Evolutionary conservation across 768 basidiomycete genomes (phyloP), one percentile per base, ranked within the genome.

Genomic region (Kwoniella sp.): DNA sequence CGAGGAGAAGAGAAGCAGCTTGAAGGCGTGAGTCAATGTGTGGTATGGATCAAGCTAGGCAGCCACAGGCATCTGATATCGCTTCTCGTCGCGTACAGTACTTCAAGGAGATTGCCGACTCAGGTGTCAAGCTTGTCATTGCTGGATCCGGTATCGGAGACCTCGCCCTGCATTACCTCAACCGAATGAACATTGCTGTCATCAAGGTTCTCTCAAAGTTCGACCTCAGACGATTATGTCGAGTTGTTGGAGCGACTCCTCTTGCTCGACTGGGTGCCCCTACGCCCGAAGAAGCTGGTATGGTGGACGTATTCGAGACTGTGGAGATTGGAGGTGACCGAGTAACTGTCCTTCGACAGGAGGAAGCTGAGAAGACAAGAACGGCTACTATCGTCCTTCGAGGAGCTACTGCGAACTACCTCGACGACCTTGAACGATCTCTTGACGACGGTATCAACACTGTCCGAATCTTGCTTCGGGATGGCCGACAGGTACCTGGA

Each of bases 201-300:
- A 86, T 99, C 81, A 97, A 96, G 80, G 91, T 98, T 27, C 86
- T 95, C 62, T 96, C 92, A 77, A 99, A 99, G 81, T 99, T 99
- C 80, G 95, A 99, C 68, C 87, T 99, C 15, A 89, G 95, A 55
- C 84, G 96, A 1, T 82, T 97, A 15, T 95, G 92, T 81, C 90
- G 94, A 53, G 96, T 99, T 69, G 91, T 92, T 69, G 91, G 91
- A 67, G 96, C 95, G 12, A 96, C 92, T 0, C 96, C 96, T 2
- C 87, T 99, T 55, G 94, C 96, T 0, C 89, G 96, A 50, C 85
- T 99, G 65, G 96, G 96, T 62, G 91, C 92, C 0, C 96, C 96
- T 4, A 97, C 92, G 13, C 86, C 92, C 0, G 96, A 99, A 80
- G 96, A 99, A 82, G 92, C 91, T 22, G 96, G 96, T 48, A 88